Conservation (phyloP, 2,329 filamentous ascomycete species). For the Metarhizium robertsii region DNA sequence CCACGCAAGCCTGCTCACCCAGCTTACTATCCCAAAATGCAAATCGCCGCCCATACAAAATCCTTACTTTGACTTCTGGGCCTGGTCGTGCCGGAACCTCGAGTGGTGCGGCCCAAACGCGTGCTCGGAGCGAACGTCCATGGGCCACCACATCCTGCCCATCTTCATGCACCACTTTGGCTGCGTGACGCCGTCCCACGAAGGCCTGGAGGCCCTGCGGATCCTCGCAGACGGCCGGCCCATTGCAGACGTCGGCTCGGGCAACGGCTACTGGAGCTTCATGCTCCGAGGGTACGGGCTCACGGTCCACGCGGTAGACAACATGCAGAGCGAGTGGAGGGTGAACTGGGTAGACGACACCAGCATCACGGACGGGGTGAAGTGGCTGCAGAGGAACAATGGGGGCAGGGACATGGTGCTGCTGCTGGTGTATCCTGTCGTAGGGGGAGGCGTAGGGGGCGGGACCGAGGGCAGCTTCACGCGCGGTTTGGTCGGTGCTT, state of each 20-base stretch:
- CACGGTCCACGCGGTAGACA: conserved; percentile 53
- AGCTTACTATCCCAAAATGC: conserved; percentile 34
- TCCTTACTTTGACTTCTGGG: conserved; percentile 60
- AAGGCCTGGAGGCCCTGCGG: conserved; percentile 51
- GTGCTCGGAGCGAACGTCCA: conserved; percentile 39
- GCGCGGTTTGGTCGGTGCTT: conserved; percentile 48
- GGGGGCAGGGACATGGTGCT: conserved; percentile 49
- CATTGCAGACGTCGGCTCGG: conserved; percentile 59
- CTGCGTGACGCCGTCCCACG: conserved; percentile 60
- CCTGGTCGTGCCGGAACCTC: conserved; percentile 53
- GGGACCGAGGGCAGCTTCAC: conserved; percentile 56
- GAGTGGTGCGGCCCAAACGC: conserved; percentile 55
- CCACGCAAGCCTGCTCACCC: conserved; percentile 29
- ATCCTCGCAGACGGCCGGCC: conserved; percentile 41
- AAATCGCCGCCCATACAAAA: conserved; percentile 41
- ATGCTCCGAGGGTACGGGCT: conserved; percentile 54
- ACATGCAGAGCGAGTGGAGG: conserved; percentile 57
- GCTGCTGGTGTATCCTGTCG: conserved; percentile 64
- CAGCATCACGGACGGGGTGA: conserved; percentile 46
- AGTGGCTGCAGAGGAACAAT: conserved; percentile 42
- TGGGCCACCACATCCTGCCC: conserved; percentile 60
- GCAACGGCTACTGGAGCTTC: conserved; percentile 68
- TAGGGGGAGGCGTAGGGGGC: conserved; percentile 54
- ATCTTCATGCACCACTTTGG: conserved; percentile 74
- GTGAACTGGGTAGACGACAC: conserved; percentile 62